phyloP scores from a whole-genome alignment of 1,284 basidiomycete species.

The Cutaneotrichosporon sp. region DNA sequence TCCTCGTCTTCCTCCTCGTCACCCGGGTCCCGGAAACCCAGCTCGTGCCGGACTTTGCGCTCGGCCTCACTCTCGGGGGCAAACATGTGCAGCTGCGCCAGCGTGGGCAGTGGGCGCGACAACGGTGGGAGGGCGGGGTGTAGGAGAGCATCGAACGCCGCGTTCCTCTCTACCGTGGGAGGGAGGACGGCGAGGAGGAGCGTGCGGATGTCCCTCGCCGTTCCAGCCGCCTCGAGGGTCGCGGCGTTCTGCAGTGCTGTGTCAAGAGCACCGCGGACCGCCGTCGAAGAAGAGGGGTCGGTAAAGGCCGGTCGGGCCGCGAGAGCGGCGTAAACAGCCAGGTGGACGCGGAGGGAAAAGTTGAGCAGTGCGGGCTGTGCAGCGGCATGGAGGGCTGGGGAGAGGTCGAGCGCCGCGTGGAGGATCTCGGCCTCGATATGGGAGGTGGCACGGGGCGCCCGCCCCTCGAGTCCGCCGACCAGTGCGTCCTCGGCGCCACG shows the following conservation, averaged over 20 bases:
- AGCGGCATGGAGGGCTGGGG: slow-evolving; percentile 57
- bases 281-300: neutral
- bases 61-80: slow-evolving; percentile 43
- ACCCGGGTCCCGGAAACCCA: slow-evolving; percentile 29
- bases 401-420: slow-evolving; percentile 57
- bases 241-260: slow-evolving; percentile 22
- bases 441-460: slow-evolving; percentile 58
- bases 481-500: slow-evolving; percentile 75
- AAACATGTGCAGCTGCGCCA: slow-evolving; percentile 42
- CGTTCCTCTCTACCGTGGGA: neutral
- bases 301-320: slow-evolving; percentile 20
- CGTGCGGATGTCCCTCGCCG: slow-evolving; percentile 22
- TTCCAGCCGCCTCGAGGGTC: slow-evolving; percentile 13
- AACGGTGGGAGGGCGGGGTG: slow-evolving; percentile 45
- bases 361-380: slow-evolving; percentile 68
- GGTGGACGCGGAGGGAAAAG: slow-evolving; percentile 55
- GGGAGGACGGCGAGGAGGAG: slow-evolving; percentile 21
- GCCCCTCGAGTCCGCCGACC: slow-evolving; percentile 60
- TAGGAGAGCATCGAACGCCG: slow-evolving; percentile 28
- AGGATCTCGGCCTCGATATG: slow-evolving; percentile 60
- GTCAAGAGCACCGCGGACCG: slow-evolving; percentile 10
- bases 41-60: slow-evolving; percentile 31
- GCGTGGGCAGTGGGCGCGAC: slow-evolving; percentile 35
- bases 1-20: slow-evolving; percentile 23
- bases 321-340: slow-evolving; percentile 36